Conservation (phyloP, 257 asterid genomes). For the Forsythia suspensa region DNA sequence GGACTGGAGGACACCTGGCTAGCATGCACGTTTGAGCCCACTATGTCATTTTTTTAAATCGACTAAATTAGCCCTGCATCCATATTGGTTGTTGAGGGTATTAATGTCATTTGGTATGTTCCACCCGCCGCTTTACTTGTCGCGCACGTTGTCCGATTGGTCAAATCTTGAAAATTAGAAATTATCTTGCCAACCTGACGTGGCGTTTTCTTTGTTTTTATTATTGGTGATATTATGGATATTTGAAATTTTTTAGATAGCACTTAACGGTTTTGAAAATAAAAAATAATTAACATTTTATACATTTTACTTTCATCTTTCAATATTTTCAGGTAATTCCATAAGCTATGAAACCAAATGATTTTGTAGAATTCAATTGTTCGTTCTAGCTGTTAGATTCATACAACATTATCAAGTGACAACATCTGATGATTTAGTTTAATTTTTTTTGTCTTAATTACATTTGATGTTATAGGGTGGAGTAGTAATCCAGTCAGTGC, state of each 20-base stretch:
- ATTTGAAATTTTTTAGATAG: too few species aligned
- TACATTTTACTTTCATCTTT: background rate
- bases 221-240: background rate
- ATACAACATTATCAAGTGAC: too few species aligned
- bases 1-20: background rate
- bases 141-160: background rate
- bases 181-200: too few species aligned
- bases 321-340: background rate
- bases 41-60: too few species aligned
- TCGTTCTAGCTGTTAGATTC: background rate
- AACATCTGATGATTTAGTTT: background rate
- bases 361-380: background rate
- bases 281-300: too few species aligned
- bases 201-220: background rate
- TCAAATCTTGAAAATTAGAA: background rate
- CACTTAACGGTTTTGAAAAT: too few species aligned
- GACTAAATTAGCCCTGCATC: background rate
- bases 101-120: background rate
- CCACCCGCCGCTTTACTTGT: background rate
- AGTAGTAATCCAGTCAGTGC: slow-evolving; percentile 89
- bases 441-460: background rate
- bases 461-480: slow-evolving; percentile 58
- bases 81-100: background rate
- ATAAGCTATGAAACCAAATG: background rate
- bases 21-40: background rate